These are phyloP conservation scores for Coemansia sp. DNA, from an alignment of 192 early-diverging fungal species.

Conservation along the genomic window DNA sequence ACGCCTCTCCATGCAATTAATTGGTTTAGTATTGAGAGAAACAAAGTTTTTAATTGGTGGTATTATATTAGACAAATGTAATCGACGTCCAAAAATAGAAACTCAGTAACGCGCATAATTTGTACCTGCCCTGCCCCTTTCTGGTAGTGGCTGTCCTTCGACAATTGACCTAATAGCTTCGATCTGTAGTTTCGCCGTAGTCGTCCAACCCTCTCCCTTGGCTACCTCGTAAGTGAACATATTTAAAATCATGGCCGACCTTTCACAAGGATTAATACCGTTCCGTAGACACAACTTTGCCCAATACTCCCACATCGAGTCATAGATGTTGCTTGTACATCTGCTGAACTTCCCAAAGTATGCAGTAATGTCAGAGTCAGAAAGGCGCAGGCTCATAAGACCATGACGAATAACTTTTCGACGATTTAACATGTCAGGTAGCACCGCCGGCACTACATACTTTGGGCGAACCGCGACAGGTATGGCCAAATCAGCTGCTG, in stretches of 20 bases:
- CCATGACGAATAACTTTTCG: not conserved
- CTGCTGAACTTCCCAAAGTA: not conserved
- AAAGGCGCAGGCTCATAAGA: not conserved
- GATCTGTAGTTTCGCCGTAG: not conserved
- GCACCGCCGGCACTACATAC: not conserved
- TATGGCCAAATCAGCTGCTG: not conserved
- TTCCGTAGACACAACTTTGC: not conserved
- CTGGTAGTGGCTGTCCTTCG: not conserved
- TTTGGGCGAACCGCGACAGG: too few relatives aligned
- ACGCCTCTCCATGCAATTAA: too few relatives aligned
- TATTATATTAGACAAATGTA: too few relatives aligned
- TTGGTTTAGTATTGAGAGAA: too few relatives aligned
- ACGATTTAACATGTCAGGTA: not conserved
- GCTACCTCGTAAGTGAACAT: not conserved
- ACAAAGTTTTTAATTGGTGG: too few relatives aligned
- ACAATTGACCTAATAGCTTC: not conserved
- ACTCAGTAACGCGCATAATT: too few relatives aligned
- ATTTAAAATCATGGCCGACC: not conserved
- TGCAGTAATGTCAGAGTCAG: not conserved
- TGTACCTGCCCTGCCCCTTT: too few relatives aligned
- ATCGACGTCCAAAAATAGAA: too few relatives aligned
- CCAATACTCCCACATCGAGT: not conserved
- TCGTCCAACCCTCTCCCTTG: not conserved
- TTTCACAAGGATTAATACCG: not conserved
- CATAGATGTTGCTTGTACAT: not conserved